Conservation (phyloP, 106 monocot species). For the Dendrobium officinale region DNA sequence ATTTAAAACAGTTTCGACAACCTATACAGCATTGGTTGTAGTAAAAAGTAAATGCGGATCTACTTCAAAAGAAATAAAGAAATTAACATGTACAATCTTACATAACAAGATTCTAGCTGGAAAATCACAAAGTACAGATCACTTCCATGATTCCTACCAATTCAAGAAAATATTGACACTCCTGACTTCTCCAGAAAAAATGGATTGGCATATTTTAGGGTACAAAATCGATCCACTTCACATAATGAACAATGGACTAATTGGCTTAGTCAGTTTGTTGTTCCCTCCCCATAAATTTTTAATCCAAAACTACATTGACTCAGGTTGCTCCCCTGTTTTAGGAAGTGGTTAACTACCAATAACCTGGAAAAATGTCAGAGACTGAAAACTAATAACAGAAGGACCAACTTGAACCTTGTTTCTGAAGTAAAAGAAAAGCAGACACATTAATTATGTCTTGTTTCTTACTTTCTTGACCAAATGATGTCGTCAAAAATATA, state of each 20-base stretch:
- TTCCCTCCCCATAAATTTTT: neutral
- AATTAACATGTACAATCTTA: neutral
- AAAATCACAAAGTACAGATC: neutral
- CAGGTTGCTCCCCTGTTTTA: neutral
- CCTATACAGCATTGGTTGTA: conserved; percentile 16
- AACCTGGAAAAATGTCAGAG: neutral
- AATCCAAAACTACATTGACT: neutral
- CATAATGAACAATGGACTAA: neutral
- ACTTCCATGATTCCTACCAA: neutral
- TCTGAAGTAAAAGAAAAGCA: neutral
- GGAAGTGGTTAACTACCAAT: neutral
- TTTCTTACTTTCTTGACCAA: neutral
- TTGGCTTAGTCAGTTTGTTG: neutral
- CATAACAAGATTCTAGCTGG: neutral
- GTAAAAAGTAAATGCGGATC: neutral
- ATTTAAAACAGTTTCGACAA: conserved; percentile 58
- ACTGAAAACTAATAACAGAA: neutral
- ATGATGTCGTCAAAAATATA: neutral
- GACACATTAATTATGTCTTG: neutral
- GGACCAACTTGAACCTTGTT: too few relatives aligned
- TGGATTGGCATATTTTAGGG: neutral
- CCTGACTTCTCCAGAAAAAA: neutral
- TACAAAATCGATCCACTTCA: neutral
- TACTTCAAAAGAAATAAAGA: neutral
- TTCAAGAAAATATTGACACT: neutral